Conservation (phyloP, 1,284 basidiomycete species). For the Moesziomyces sp. region DNA sequence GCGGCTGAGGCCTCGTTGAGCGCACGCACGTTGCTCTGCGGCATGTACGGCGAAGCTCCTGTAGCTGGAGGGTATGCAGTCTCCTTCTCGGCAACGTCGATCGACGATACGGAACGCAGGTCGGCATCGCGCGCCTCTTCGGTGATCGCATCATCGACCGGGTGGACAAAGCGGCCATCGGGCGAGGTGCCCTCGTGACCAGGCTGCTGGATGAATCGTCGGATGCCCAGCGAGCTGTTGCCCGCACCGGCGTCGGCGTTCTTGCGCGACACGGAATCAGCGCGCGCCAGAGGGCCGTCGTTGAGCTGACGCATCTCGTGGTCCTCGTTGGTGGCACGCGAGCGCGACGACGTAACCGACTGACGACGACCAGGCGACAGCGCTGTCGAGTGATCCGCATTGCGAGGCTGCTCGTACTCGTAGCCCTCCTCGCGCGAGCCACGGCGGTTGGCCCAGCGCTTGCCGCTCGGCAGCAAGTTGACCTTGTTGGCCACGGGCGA, state of each 20-base stretch:
- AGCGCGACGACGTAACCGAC: slow-evolving; percentile 25
- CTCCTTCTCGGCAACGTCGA: slow-evolving; percentile 15
- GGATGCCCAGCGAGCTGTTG: slow-evolving; percentile 37
- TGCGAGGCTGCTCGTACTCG: slow-evolving; percentile 13
- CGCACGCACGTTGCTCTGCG: background rate
- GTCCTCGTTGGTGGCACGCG: slow-evolving; percentile 39
- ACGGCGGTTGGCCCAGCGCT: slow-evolving; percentile 26
- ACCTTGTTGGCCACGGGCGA: slow-evolving; percentile 40
- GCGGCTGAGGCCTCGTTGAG: slow-evolving; percentile 16
- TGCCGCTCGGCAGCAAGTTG: slow-evolving; percentile 29
- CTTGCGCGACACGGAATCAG: slow-evolving; percentile 9
- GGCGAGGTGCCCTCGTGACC: slow-evolving; percentile 1
- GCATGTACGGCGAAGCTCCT: background rate
- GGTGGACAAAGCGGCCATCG: slow-evolving; percentile 28
- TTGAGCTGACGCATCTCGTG: slow-evolving; percentile 48
- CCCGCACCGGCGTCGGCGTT: background rate
- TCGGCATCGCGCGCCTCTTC: slow-evolving; percentile 34
- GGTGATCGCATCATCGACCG: slow-evolving; percentile 42
- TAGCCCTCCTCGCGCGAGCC: slow-evolving; percentile 25
- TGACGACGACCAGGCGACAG: slow-evolving; percentile 20
- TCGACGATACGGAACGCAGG: slow-evolving; percentile 9
- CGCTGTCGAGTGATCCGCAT: background rate
- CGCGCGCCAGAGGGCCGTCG: slow-evolving; percentile 8
- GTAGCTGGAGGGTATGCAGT: slow-evolving; percentile 4
- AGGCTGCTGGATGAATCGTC: slow-evolving; percentile 34